Evolutionary conservation across 2,329 filamentous ascomycete species (phyloP).

Genomic region (Lachnellula cervina): DNA sequence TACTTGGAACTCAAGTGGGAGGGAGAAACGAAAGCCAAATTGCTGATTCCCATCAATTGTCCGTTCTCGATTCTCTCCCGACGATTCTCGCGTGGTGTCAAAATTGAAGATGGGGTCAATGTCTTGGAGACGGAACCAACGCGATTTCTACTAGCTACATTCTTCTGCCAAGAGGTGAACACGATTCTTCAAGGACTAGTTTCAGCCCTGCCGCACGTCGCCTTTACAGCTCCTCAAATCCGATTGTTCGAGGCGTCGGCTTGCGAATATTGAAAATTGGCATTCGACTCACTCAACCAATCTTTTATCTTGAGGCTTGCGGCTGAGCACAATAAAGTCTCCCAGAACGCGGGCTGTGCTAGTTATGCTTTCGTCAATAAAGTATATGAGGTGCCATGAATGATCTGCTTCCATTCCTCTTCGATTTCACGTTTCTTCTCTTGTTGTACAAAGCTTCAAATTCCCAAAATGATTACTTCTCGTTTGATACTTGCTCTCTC

Average conservation of each 20-base stretch:
- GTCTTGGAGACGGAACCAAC: background rate
- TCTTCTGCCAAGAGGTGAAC: background rate
- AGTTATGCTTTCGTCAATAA: background rate
- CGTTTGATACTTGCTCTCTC: background rate
- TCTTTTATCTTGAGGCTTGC: background rate
- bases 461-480: background rate
- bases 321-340: background rate
- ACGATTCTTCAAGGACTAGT: background rate
- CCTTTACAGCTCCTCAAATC: background rate
- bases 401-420: background rate
- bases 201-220: background rate
- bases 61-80: background rate
- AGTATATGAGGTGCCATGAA: background rate
- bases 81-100: background rate
- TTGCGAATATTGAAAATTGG: background rate
- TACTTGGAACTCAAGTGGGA: no score
- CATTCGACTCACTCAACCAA: background rate
- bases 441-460: background rate
- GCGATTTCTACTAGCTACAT: background rate
- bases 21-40: no score
- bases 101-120: background rate
- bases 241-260: background rate
- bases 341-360: background rate
- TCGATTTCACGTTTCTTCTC: background rate
- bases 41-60: no score